Conservation (phyloP, 1,284 basidiomycete genomes). For the Cutaneotrichosporon daszewskae region DNA sequence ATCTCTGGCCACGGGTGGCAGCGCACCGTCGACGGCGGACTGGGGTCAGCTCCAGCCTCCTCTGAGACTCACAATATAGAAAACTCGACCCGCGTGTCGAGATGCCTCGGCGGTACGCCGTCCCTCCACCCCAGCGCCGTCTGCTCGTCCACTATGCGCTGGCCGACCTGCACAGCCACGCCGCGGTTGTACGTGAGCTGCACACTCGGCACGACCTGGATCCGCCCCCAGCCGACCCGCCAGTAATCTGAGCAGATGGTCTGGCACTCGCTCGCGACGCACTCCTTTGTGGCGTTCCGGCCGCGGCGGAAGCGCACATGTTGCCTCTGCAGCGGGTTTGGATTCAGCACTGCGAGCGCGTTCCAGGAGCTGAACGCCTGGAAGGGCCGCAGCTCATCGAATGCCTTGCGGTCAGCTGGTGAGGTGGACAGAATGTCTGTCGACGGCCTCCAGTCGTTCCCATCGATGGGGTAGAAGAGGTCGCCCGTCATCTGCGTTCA, state of each 20-base stretch:
- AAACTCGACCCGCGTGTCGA: conserved; percentile 24
- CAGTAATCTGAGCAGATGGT: conserved; percentile 45
- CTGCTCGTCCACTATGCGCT: conserved; percentile 24
- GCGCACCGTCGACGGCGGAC: conserved; percentile 41
- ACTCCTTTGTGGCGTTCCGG: conserved; percentile 29
- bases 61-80: conserved; percentile 20
- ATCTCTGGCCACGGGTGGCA: conserved; percentile 49
- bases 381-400: conserved; percentile 38
- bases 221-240: conserved; percentile 34
- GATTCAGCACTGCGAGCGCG: conserved; percentile 38
- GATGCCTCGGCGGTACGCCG: conserved; percentile 30
- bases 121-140: conserved; percentile 33
- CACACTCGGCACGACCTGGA: conserved; percentile 46
- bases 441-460: conserved; percentile 40
- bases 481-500: conserved; percentile 37
- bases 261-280: conserved; percentile 44
- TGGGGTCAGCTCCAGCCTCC: conserved; percentile 14
- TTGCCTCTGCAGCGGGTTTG: conserved; percentile 29
- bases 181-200: conserved; percentile 44
- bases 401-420: conserved; percentile 20
- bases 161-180: conserved; percentile 29
- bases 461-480: conserved; percentile 46
- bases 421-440: conserved; percentile 39
- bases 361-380: conserved; percentile 47
- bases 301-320: conserved; percentile 41